Conservation (phyloP, 495 filamentous ascomycete species). For the Amphirosellinia nigrospora region DNA sequence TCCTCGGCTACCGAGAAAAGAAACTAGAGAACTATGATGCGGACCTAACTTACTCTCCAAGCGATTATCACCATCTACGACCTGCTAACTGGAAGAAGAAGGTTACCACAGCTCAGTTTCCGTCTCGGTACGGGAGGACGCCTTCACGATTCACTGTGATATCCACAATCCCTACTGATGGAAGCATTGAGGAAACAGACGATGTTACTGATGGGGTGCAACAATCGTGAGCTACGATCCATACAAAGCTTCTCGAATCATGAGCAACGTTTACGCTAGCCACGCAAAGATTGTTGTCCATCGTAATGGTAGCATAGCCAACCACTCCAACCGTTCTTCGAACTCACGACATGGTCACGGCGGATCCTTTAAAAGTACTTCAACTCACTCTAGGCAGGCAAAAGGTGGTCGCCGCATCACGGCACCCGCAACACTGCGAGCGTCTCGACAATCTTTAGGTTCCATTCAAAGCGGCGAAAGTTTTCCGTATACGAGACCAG, state of each 20-base stretch:
- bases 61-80: slow-evolving; percentile 84
- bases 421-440: slow-evolving; percentile 18
- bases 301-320: slow-evolving; percentile 45
- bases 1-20: slow-evolving; percentile 79
- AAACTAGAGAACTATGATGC: slow-evolving; percentile 83
- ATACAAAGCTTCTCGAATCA: slow-evolving; percentile 70
- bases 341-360: slow-evolving; percentile 25
- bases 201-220: slow-evolving; percentile 33
- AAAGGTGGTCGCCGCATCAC: slow-evolving; percentile 21
- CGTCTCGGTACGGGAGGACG: slow-evolving; percentile 55
- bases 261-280: slow-evolving; percentile 48
- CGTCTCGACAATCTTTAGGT: slow-evolving; percentile 56
- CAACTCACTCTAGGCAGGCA: slow-evolving; percentile 29
- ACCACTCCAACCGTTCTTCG: slow-evolving; percentile 33
- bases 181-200: slow-evolving; percentile 30
- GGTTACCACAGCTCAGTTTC: slow-evolving; percentile 58
- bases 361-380: slow-evolving; percentile 32
- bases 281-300: slow-evolving; percentile 71
- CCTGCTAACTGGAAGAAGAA: slow-evolving; percentile 54
- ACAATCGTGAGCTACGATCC: slow-evolving; percentile 76
- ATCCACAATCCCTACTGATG: slow-evolving; percentile 57
- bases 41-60: slow-evolving; percentile 76
- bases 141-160: slow-evolving; percentile 76
- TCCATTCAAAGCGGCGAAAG: slow-evolving; percentile 66
- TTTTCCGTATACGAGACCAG: slow-evolving; percentile 53